Evolutionary conservation across 306 rosid genomes (phyloP), one percentile per base, ranked within the genome.

Genomic region (Cicer yamashitae): DNA sequence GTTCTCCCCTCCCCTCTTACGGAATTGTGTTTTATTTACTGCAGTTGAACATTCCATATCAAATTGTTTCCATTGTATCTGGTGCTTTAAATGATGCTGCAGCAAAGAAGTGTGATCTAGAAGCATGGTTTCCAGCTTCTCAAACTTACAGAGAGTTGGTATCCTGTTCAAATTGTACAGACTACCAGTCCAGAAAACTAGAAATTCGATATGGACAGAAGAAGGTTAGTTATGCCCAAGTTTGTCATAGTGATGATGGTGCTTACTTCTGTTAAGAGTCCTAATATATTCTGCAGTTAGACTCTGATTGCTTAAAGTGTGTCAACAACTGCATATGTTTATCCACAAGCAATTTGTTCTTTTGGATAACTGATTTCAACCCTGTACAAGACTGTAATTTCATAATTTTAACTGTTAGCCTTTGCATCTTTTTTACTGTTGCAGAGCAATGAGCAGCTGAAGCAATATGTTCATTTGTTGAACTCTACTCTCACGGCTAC

Each of bases 71-170:
- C 57, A 88, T 94, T 6, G 99, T 94, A 70, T 94, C 99, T 65
- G 98, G 97, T 83, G 99, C 99, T 67, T 81, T 96, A 84, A 96
- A 96, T 84, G 99, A 96, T 77, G 98, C 99, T 0, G 99, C 99
- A 5, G 96, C 97, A 43, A 96, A 96, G 92, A 96, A 96, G 82
- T 90, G 85, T 83, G 99, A 96, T 75, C 81, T 96, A 70, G 99
- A 92, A 83, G 97, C 81, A 73, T 96, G 99, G 99, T 96, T 96
- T 78, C 99, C 99, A 30, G 77, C 99, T 48, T 92, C 99, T 68
- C 88, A 87, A 83, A 74, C 93, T 9, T 90, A 92, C 82, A 88
- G 98, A 74, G 97, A 96, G 79, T 82, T 92, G 6, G 99, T 96
- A 53, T 96, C 99, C 25, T 90, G 99, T 77, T 96, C 99, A 13